Percentiles rank a stretch among this genome's conserved stretches.
Conservation (phyloP, 176 grass and related monocot genomes). For the Avena atlantica region DNA sequence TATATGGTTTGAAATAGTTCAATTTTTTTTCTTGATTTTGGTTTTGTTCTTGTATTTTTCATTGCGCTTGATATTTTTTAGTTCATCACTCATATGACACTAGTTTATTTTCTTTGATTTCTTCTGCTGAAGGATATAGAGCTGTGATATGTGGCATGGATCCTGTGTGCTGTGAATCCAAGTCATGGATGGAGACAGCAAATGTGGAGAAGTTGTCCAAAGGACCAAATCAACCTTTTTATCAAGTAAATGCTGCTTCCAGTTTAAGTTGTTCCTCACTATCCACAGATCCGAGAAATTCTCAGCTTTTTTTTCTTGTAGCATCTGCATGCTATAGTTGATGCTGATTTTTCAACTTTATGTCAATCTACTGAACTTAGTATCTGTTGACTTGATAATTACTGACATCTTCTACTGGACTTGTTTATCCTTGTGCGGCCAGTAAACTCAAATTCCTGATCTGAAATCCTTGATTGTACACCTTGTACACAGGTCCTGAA, state of each 20-base stretch:
- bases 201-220: conserved; percentile 76
- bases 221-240: conserved; percentile 96
- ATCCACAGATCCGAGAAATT: conserved; percentile 12
- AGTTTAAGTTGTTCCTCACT: conserved; percentile 25
- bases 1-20: neutral
- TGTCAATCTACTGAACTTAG: conserved; percentile 18
- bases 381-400: conserved; percentile 4
- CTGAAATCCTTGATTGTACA: conserved; percentile 29
- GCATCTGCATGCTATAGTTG: conserved; percentile 14
- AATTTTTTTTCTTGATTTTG: neutral
- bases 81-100: conserved; percentile 1
- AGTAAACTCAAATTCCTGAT: conserved; percentile 22
- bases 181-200: conserved; percentile 93
- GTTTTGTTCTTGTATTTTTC: conserved; percentile 30
- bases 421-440: neutral
- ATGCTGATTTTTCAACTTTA: conserved; percentile 16
- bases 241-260: conserved; percentile 67
- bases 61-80: conserved; percentile 15
- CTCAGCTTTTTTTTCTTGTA: conserved; percentile 9
- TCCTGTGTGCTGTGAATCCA: conserved; percentile 92
- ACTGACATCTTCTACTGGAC: neutral
- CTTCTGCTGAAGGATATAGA: conserved; percentile 81
- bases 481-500: conserved; percentile 21
- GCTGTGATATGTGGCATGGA: conserved; percentile 99
- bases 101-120: conserved; percentile 34